Conservation (phyloP, 805 yeast genomes). For the Groenewaldozyma tartarivorans region DNA sequence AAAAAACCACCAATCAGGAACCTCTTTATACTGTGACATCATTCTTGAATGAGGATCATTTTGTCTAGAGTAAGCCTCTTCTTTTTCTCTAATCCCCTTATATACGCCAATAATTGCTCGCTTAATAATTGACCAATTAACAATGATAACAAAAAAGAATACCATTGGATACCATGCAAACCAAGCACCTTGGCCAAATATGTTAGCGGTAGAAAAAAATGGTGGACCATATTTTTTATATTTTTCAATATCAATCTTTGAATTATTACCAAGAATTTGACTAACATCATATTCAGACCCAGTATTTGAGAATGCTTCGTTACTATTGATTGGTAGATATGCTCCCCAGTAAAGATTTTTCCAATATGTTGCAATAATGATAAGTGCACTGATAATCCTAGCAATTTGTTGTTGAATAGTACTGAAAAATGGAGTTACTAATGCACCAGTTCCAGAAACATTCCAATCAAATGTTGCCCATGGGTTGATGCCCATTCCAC, state of each 20-base stretch:
- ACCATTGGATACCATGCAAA: slow-evolving; percentile 45
- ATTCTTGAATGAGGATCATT: slow-evolving; percentile 23
- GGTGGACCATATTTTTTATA: slow-evolving; percentile 46
- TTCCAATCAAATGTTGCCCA: slow-evolving; percentile 39
- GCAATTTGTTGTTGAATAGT: slow-evolving; percentile 7
- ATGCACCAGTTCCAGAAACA: slow-evolving; percentile 13
- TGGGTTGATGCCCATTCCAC: slow-evolving; percentile 37
- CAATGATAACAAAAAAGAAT: slow-evolving; percentile 36
- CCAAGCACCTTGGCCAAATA: slow-evolving; percentile 43
- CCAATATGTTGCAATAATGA: slow-evolving; percentile 28
- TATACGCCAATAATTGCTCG: slow-evolving; percentile 8
- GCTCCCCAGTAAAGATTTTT: slow-evolving; percentile 41
- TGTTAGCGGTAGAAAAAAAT: slow-evolving; percentile 45
- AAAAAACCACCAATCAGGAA: slow-evolving; percentile 70
- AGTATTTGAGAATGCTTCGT: slow-evolving; percentile 30
- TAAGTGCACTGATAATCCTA: slow-evolving; percentile 5
- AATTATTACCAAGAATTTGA: slow-evolving; percentile 33
- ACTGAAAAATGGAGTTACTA: slow-evolving; percentile 10
- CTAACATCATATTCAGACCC: slow-evolving; percentile 37
- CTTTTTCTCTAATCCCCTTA: slow-evolving; percentile 1
- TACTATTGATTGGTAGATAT: slow-evolving; percentile 43
- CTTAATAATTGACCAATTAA: slow-evolving; percentile 31
- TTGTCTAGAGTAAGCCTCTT: slow-evolving; percentile 20
- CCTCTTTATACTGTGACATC: slow-evolving; percentile 50
- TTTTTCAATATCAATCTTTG: slow-evolving; percentile 33